Evolutionary conservation across 495 filamentous ascomycete species (phyloP), one percentile per base, ranked within the genome.

Genomic region (Xeromyces bisporus): DNA sequence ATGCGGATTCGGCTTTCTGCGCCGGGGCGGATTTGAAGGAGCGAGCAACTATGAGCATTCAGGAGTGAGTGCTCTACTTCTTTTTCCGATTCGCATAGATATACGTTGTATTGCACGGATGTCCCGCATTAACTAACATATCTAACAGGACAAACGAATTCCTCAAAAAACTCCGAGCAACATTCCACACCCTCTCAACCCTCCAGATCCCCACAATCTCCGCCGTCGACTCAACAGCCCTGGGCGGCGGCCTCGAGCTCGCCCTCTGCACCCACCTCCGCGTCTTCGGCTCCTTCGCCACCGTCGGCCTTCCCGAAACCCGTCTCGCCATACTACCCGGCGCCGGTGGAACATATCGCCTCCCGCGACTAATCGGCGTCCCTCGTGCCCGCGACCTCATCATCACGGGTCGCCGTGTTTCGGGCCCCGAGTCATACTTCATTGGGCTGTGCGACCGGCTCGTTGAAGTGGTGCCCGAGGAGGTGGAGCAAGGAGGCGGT

Each of bases 1-100:
- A 78, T 5, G 60, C 77, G 11, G 82, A 93, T 25, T 60, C 67
- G 2, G 73, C 71, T 32, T 97, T 97, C 55, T 96, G 87, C 55
- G 84, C 91, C 0, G 89, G 89, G 18, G 89, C 89, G 1, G 87
- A 97, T 41, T 51, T 97, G 35, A 96, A 93, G 47, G 89, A 94
- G 60, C 64, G 87, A 13, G 67, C 66, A 18, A 64, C 58, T 0
- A 83, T 96, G 51, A 77, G 67, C 2, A 60, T 53, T 32, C 71
- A 78, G 32, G 75, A 93, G 74, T 73, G 42, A 23, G 54, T 48
- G 14, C 26, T 16, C 7, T 15, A n/a, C n/a, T n/a, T n/a, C n/a
- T n/a, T n/a, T 13, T 32, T 15, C 11, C 10, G 6, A 11, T 18
- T 9, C 21, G n/a, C 14, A 18, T 23, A 5, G 13, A 26, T 5